Evolutionary conservation across 306 rosid species (phyloP).

Genomic region (Trifolium repens): DNA sequence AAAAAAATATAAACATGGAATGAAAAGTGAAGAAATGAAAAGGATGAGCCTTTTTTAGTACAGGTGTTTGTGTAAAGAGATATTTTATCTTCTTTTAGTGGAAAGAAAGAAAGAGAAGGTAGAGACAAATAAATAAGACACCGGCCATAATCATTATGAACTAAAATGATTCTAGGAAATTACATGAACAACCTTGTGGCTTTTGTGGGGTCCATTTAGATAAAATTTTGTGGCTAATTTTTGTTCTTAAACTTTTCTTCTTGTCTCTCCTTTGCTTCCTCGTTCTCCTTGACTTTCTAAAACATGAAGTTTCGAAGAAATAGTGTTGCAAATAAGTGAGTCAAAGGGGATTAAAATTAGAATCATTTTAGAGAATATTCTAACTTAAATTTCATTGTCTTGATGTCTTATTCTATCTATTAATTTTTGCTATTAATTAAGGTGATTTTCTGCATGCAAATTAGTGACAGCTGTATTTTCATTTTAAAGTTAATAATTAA

Average conservation of each 20-base stretch:
- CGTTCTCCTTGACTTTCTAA: neutral
- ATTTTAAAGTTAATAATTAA: too few relatives aligned
- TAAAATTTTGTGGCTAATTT: neutral
- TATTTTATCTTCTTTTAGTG: neutral
- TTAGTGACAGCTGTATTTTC: too few relatives aligned
- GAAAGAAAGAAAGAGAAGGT: neutral
- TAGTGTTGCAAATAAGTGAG: neutral
- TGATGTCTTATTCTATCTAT: too few relatives aligned
- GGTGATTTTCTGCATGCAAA: too few relatives aligned
- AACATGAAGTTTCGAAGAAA: constrained; percentile 32
- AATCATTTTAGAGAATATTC: neutral
- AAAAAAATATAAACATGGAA: constrained; percentile 11
- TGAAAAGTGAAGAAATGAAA: constrained; percentile 26
- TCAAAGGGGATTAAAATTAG: neutral
- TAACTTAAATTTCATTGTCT: neutral
- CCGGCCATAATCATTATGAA: neutral
- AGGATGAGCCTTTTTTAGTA: neutral
- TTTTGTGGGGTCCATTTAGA: constrained; percentile 44
- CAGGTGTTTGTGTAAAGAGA: constrained; percentile 20
- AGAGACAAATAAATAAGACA: constrained; percentile 33
- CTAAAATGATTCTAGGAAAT: neutral
- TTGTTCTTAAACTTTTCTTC: neutral
- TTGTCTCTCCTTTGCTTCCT: neutral
- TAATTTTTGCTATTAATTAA: too few relatives aligned
- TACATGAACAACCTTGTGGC: constrained; percentile 33